Evolutionary conservation across 169 alveolate species (phyloP).

Genomic region (Plasmodium yoelii): DNA sequence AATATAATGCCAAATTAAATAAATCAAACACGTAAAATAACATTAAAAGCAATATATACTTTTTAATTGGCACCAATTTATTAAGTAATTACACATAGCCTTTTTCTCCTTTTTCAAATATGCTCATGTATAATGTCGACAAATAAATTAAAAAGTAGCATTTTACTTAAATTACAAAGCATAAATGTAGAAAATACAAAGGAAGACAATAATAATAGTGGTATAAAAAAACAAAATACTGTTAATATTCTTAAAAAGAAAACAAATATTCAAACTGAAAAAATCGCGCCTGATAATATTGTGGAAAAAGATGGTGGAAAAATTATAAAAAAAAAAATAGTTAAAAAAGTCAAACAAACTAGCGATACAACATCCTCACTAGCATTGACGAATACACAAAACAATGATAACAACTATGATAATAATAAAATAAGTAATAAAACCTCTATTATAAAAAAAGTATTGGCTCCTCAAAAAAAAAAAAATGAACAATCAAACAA

Average conservation of each 20-base stretch:
- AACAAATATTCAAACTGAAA: constrained; percentile 19
- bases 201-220: constrained; percentile 7
- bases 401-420: not conserved
- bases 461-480: too few relatives aligned
- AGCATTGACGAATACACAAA: constrained; percentile 3
- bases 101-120: constrained; percentile 6
- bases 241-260: constrained; percentile 31
- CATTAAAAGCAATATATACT: too few relatives aligned
- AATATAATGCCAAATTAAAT: too few relatives aligned
- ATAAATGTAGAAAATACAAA: constrained; percentile 25
- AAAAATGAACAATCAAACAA: too few relatives aligned
- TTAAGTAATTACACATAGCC: too few relatives aligned
- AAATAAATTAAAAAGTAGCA: constrained; percentile 39
- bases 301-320: constrained; percentile 6
- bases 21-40: too few relatives aligned
- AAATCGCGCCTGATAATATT: not conserved
- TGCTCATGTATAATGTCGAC: constrained; percentile 33
- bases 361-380: not conserved
- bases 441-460: too few relatives aligned
- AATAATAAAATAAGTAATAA: too few relatives aligned
- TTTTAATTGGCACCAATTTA: too few relatives aligned
- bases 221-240: constrained; percentile 12
- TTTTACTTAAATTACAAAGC: constrained; percentile 37
- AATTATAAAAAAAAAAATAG: constrained; percentile 14
- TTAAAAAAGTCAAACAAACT: constrained; percentile 15